These are phyloP conservation scores for Przewalskia tangutica DNA, from an alignment of 257 asterid species.

Conservation along the genomic window DNA sequence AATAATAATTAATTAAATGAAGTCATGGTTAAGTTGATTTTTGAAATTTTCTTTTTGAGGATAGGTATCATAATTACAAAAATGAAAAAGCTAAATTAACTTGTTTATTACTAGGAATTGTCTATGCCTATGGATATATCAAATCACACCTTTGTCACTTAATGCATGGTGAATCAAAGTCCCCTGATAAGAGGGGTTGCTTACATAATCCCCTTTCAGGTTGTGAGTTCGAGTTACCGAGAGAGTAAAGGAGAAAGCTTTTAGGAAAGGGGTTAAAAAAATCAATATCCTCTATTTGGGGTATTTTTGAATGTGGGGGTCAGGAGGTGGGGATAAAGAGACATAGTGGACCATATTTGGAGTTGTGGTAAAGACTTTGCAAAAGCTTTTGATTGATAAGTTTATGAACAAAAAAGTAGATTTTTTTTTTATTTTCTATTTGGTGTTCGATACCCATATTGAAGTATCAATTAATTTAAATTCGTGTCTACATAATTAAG, in stretches of 20 bases:
- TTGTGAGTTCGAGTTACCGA: no score
- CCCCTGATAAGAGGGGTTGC: not conserved
- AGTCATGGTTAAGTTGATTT: not conserved
- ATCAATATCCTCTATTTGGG: not conserved
- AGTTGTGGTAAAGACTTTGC: slow-evolving; percentile 65
- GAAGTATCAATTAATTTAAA: no score
- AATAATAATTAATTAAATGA: not conserved
- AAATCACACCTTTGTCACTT: not conserved
- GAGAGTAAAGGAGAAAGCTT: no score
- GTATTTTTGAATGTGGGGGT: not conserved
- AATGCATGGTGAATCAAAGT: not conserved
- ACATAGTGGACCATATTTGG: slow-evolving; percentile 51
- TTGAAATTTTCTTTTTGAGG: not conserved
- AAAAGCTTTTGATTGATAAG: slow-evolving; percentile 26
- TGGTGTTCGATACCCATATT: no score
- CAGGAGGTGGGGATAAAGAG: slow-evolving; percentile 15
- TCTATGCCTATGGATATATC: not conserved
- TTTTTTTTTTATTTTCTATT: no score
- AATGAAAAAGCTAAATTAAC: not conserved
- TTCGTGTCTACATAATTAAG: no score
- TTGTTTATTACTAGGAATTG: not conserved
- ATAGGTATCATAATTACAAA: not conserved
- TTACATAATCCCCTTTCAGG: no score
- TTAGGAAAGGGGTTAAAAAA: no score
- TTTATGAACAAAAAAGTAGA: not conserved